phyloP scores from a whole-genome alignment of 495 filamentous ascomycete genomes.

The Trichoderma orchidacearum region DNA sequence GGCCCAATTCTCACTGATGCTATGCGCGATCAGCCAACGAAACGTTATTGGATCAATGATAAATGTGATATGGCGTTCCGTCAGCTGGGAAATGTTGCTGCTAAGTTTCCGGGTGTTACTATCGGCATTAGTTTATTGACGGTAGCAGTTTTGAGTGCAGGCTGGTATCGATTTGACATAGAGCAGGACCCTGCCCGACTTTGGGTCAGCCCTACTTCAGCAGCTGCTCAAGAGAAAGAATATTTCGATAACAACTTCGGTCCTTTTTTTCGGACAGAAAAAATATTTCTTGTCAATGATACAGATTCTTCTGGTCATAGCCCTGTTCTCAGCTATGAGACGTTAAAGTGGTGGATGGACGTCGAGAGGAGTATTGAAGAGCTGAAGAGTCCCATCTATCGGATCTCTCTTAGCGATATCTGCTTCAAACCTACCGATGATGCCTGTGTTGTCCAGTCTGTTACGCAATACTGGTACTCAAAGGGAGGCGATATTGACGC shows the following conservation, averaged over 20 bases:
- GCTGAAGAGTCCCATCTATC: slow-evolving; percentile 50
- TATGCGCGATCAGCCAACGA: slow-evolving; percentile 55
- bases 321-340: slow-evolving; percentile 77
- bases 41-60: slow-evolving; percentile 65
- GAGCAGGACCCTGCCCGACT: slow-evolving; percentile 82
- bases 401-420: slow-evolving; percentile 61
- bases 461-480: slow-evolving; percentile 74
- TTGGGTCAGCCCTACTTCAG: slow-evolving; percentile 90
- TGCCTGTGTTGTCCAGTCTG: slow-evolving; percentile 83
- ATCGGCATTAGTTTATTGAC: slow-evolving; percentile 56
- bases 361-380: slow-evolving; percentile 62
- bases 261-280: slow-evolving; percentile 88
- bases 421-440: slow-evolving; percentile 88
- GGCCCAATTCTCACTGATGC: slow-evolving; percentile 61
- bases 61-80: slow-evolving; percentile 67
- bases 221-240: slow-evolving; percentile 79
- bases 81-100: slow-evolving; percentile 67
- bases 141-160: slow-evolving; percentile 63
- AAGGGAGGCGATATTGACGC: slow-evolving; percentile 42
- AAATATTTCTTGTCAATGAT: slow-evolving; percentile 88
- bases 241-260: slow-evolving; percentile 96
- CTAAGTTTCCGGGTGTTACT: slow-evolving; percentile 71
- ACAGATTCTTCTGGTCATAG: slow-evolving; percentile 46
- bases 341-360: slow-evolving; percentile 84
- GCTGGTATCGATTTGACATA: slow-evolving; percentile 74